Evolutionary conservation across 371 early-diverging fungal species (phyloP).

Genomic region (Haplosporangium sp.): DNA sequence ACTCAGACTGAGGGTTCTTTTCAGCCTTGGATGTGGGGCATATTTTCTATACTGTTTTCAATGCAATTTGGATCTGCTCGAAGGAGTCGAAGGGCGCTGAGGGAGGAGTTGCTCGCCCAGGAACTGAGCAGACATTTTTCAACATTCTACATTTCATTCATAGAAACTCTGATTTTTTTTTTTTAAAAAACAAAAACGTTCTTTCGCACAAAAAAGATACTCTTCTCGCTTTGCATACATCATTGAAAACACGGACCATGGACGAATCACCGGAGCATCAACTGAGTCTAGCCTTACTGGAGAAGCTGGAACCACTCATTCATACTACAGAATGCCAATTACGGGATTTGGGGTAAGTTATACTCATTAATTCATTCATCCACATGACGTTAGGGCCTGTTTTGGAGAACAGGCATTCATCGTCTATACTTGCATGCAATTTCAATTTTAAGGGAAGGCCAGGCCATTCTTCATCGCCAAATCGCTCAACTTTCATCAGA

Average conservation of each 20-base stretch:
- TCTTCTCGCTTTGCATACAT: neutral
- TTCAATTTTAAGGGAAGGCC: slow-evolving; percentile 32
- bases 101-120: neutral
- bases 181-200: neutral
- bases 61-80: too few relatives aligned
- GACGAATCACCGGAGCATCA: slow-evolving; percentile 18
- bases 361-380: neutral
- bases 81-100: too few relatives aligned
- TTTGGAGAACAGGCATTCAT: too few relatives aligned
- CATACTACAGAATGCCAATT: slow-evolving; percentile 41
- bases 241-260: neutral
- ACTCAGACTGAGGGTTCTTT: too few relatives aligned
- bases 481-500: slow-evolving; percentile 34
- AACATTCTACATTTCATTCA: neutral
- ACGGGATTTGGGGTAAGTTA: slow-evolving; percentile 39
- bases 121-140: too few relatives aligned
- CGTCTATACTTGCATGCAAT: neutral
- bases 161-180: slow-evolving; percentile 8
- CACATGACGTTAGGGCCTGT: too few relatives aligned
- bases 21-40: too few relatives aligned
- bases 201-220: neutral
- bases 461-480: slow-evolving; percentile 30
- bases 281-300: slow-evolving; percentile 37
- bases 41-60: too few relatives aligned
- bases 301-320: slow-evolving; percentile 43